Percentiles rank a stretch among this genome's conserved stretches.
These are phyloP conservation scores for Barbarea vulgaris DNA, from an alignment of 345 rosid species.

Conservation along the genomic window DNA sequence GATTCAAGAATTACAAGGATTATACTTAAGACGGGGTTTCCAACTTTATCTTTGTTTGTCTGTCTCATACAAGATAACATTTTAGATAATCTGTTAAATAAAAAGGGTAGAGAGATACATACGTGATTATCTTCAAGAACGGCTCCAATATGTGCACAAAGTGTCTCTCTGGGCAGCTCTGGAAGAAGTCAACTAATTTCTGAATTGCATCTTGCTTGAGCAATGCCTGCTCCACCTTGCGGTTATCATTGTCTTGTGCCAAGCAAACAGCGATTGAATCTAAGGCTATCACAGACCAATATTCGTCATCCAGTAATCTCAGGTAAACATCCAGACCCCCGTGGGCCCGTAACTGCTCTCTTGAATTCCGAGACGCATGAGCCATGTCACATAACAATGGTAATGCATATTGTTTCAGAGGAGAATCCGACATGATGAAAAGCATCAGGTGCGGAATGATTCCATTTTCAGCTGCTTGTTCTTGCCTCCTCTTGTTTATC, in stretches of 20 bases:
- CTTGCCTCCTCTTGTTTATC: slow-evolving; percentile 99
- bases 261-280: slow-evolving; percentile 96
- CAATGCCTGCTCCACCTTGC: slow-evolving; percentile 94
- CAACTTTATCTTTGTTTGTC: not conserved
- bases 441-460: slow-evolving; percentile 96
- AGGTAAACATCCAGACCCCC: slow-evolving; percentile 94
- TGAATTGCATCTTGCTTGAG: slow-evolving; percentile 87
- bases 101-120: slow-evolving; percentile 31
- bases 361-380: slow-evolving; percentile 95
- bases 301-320: slow-evolving; percentile 84
- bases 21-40: not conserved
- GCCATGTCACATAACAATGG: slow-evolving; percentile 99
- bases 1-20: slow-evolving; percentile 32
- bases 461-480: slow-evolving; percentile 99
- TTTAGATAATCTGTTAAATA: not conserved
- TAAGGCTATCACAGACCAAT: slow-evolving; percentile 93
- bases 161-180: slow-evolving; percentile 91
- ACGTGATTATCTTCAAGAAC: slow-evolving; percentile 96
- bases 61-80: not conserved
- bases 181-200: slow-evolving; percentile 89
- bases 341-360: slow-evolving; percentile 97
- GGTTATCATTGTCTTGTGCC: slow-evolving; percentile 96
- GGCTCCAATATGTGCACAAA: slow-evolving; percentile 98
- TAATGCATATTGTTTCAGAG: slow-evolving; percentile 80
- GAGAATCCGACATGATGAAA: slow-evolving; percentile 75